phyloP scores from a whole-genome alignment of 257 asterid genomes.

The Jacaranda copaia region DNA sequence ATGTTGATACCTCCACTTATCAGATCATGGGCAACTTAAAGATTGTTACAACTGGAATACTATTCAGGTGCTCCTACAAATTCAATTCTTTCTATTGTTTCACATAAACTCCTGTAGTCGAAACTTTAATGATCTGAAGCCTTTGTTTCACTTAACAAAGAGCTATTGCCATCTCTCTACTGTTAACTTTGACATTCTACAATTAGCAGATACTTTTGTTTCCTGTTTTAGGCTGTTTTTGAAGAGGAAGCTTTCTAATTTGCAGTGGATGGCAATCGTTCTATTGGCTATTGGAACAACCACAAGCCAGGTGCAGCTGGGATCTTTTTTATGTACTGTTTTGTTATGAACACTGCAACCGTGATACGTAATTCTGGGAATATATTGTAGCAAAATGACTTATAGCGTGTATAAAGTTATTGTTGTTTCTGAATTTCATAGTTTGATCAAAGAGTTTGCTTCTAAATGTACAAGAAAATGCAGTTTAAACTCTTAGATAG shows the following conservation, averaged over 20 bases:
- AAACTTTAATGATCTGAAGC: neutral
- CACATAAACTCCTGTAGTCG: conserved; percentile 4
- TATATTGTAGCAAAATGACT: neutral
- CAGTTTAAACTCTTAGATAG: conserved; percentile 19
- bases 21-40: conserved; percentile 97
- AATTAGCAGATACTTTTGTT: conserved; percentile 39
- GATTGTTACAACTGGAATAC: conserved; percentile 92
- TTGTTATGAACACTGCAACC: conserved; percentile 8
- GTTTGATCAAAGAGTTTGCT: conserved; percentile 8
- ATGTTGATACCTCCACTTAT: conserved; percentile 93
- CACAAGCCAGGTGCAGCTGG: conserved; percentile 80
- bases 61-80: conserved; percentile 67
- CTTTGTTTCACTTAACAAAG: conserved; percentile 18
- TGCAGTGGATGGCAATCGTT: conserved; percentile 97
- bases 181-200: conserved; percentile 34
- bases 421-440: conserved; percentile 7
- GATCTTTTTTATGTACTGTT: conserved; percentile 29
- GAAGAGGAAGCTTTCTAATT: conserved; percentile 95
- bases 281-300: conserved; percentile 95
- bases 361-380: conserved; percentile 1
- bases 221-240: conserved; percentile 81
- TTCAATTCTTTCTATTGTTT: conserved; percentile 26
- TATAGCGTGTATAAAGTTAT: neutral
- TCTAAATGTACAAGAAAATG: conserved; percentile 24
- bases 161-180: conserved; percentile 4